Base-by-base conservation (phyloP, 2,329 filamentous ascomycete genomes). In the Penicillium sp. region DNA sequence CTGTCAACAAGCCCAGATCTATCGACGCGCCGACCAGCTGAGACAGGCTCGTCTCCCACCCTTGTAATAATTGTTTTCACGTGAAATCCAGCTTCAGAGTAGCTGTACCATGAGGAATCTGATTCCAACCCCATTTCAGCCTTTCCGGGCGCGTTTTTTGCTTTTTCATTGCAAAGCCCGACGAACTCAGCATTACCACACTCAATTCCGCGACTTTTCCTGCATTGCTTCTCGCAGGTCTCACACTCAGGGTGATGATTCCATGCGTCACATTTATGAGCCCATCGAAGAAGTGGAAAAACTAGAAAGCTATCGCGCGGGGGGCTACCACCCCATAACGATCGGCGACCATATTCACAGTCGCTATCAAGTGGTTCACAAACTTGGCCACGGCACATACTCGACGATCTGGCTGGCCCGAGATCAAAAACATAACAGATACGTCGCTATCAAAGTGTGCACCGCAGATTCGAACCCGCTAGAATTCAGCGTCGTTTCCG, bases 351-450 rank as follows among this genome's bases (percentile, higher is more conserved):
- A 40, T 8, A 58, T 65, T 45, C 54, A 61, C 19, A n/a, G 45
- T 56, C 60, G 67, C 6, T 73, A 72, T 53, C 62, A 64, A 8
- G 56, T 73, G 9, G 54, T 72, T 7, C 65, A 71, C 3, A 73
- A 74, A 54, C 63, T 73, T 3, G 69, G 70, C 1, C 67, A 67
- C 53, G 69, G 70, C 22, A 56, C 62, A 3, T 68, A 62, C 45
- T 73, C 67, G 8, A 72, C 60, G 1, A 57, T 48, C 13, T 63
- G 62, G 64, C 57, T 67, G 34, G 59, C 61, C 35, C 53, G 49
- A 33, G 62, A 67, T 52, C 49, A 60, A 43, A 45, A 19, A 53
- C 21, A 22, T 22, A 22, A 6, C 21, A 22, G 28, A 55, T 61
- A 61, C 41, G 57, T 65, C 28, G 61, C 64, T 5, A 12, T 64